Base-by-base conservation (phyloP, 176 grass and related monocot genomes). In the Oryza brachyantha region DNA sequence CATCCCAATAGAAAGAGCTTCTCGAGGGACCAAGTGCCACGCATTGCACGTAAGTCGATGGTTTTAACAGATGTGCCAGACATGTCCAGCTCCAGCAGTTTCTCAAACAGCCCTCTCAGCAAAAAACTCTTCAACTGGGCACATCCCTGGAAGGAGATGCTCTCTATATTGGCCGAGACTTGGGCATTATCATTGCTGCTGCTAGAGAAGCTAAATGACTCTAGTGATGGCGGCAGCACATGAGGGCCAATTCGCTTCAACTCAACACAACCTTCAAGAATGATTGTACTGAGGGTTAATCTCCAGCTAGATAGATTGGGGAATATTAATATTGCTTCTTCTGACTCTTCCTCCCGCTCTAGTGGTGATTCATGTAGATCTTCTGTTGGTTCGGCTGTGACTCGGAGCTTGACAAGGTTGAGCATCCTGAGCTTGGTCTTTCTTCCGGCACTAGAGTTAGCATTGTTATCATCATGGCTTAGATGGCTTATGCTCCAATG, bases 321-420 rank as follows among this genome's bases (percentile, higher is more conserved):
- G 19, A 81, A 71, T 31, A 39, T 8, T 9, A 6, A 6, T 39
- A 5, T 0, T 31, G 1, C 12, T 2, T 38, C 4, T 11, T n/a
- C n/a, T n/a, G n/a, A n/a, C n/a, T n/a, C n/a, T n/a, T n/a, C n/a
- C n/a, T n/a, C n/a, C n/a, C n/a, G n/a, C n/a, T n/a, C n/a, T n/a
- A n/a, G 31, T 29, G 39, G 5, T 36, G 8, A 32, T 4, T 32
- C 31, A 2, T 28, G 17, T 70, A 3, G 8, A 3, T 73, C 1
- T 0, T 29, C 10, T 10, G 0, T 40, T 17, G 5, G 1, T 0
- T 3, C 29, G 4, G 9, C 0, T 36, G 22, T 68, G 10, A 70
- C 73, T 76, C 1, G 38, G 10, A 84, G 73, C 55, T 77, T 84
- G 5, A 0, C 13, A 46, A 84, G 43, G 8, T 70, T 80, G 16